A percentile compares a stretch with the other conserved stretches of the same genome.
These are phyloP conservation scores for Hansenula lynferdii DNA, from an alignment of 1,139 yeast genomes.

Conservation along the genomic window DNA sequence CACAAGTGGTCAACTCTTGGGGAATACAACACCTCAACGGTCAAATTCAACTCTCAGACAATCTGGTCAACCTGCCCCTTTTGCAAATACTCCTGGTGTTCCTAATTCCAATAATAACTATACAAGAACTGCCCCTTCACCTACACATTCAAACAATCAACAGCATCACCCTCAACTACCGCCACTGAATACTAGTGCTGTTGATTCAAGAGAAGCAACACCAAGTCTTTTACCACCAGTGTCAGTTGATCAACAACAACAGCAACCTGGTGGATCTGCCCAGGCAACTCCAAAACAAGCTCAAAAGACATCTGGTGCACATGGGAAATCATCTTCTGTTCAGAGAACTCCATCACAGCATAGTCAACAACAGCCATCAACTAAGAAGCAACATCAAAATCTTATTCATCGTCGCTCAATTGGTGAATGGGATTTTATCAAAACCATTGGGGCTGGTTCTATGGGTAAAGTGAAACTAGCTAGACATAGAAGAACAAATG, in stretches of 20 bases:
- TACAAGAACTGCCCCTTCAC: constrained; percentile 4
- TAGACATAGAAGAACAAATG: constrained; percentile 74
- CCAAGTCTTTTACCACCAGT: constrained; percentile 27
- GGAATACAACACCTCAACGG: constrained; percentile 32
- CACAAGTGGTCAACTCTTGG: constrained; percentile 20
- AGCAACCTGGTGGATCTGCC: too few relatives aligned
- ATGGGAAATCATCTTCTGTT: constrained; percentile 2
- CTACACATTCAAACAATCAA: too few relatives aligned
- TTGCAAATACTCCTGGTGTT: constrained; percentile 6
- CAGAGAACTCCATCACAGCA: constrained; percentile 8
- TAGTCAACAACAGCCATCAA: constrained; percentile 8
- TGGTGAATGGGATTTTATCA: constrained; percentile 96
- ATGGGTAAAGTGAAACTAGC: constrained; percentile 99
- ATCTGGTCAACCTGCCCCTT: constrained; percentile 14
- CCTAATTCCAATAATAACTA: constrained; percentile 2
- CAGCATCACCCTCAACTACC: constrained; percentile 4
- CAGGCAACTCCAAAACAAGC: too few relatives aligned
- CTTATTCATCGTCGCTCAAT: constrained; percentile 83
- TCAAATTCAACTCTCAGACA: constrained; percentile 15
- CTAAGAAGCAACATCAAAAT: constrained; percentile 26
- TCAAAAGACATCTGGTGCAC: too few relatives aligned
- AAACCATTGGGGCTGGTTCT: constrained; percentile 96
- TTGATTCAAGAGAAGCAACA: constrained; percentile 14
- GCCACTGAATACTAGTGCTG: constrained; percentile 6
- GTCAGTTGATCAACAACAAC: constrained; percentile 18